These are phyloP conservation scores for Annulohypoxylon stygium DNA, from an alignment of 495 filamentous ascomycete genomes.

Conservation along the genomic window DNA sequence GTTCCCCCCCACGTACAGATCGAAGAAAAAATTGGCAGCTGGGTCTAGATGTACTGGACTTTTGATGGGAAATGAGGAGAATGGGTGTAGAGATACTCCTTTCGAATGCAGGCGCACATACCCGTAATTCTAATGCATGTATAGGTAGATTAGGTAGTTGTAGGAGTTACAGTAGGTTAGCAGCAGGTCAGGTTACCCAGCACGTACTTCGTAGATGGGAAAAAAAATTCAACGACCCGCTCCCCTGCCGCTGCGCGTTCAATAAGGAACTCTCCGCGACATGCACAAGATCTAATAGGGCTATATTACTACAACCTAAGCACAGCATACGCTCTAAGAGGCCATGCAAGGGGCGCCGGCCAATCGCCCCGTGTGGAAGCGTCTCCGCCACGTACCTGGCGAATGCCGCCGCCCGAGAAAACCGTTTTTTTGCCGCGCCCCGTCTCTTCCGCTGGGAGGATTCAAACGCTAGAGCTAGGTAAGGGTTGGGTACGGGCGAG, in stretches of 20 bases:
- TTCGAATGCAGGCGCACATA: constrained; percentile 20
- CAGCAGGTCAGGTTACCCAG: too few relatives aligned
- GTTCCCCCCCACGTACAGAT: constrained; percentile 23
- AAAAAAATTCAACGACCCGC: constrained; percentile 13
- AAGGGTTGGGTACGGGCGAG: not conserved
- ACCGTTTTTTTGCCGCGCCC: constrained; percentile 18
- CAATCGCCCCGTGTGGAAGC: constrained; percentile 25
- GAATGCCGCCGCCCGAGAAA: not conserved
- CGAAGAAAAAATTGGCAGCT: constrained; percentile 18
- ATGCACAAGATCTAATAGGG: constrained; percentile 22
- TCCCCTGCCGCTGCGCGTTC: not conserved
- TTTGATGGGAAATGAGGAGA: not conserved
- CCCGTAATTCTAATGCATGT: constrained; percentile 19
- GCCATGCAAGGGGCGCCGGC: constrained; percentile 30
- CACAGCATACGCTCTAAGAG: constrained; percentile 11
- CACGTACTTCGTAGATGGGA: too few relatives aligned
- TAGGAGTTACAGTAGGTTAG: not conserved
- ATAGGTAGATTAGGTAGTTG: not conserved
- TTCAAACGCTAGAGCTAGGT: too few relatives aligned
- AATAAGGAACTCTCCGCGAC: constrained; percentile 1
- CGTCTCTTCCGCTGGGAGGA: not conserved
- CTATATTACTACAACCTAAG: constrained; percentile 18
- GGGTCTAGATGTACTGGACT: constrained; percentile 19
- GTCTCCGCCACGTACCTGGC: constrained; percentile 18
- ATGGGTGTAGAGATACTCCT: constrained; percentile 19